Evolutionary conservation across 106 monocot genomes (phyloP).

Genomic region (Dendrobium catenatum): DNA sequence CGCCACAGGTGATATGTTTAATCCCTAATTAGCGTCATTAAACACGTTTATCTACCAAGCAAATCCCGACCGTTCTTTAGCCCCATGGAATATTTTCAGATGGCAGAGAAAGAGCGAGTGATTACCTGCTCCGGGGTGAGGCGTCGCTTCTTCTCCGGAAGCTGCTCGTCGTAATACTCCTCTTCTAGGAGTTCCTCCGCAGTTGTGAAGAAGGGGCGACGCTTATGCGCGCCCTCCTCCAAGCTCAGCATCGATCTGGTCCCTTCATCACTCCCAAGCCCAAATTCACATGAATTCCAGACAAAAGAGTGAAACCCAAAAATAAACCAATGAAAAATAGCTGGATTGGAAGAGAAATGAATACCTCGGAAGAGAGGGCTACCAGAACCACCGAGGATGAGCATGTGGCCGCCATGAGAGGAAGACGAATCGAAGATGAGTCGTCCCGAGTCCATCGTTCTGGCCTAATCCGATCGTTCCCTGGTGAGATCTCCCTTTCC

Average conservation of each 20-base stretch:
- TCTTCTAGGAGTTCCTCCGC: slow-evolving; percentile 70
- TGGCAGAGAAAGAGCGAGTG: not conserved
- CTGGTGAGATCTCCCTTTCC: not conserved
- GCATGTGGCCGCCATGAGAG: slow-evolving; percentile 17
- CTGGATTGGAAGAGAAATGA: not conserved
- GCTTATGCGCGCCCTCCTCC: slow-evolving; percentile 32
- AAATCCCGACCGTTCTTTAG: not conserved
- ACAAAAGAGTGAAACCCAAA: too few species aligned
- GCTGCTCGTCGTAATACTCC: slow-evolving; percentile 89
- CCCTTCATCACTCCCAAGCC: slow-evolving; percentile 29
- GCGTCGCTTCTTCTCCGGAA: slow-evolving; percentile 90
- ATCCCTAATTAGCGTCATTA: not conserved
- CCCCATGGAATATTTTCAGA: not conserved
- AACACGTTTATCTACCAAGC: not conserved
- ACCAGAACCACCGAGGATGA: slow-evolving; percentile 33
- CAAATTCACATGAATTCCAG: not conserved
- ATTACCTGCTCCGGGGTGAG: slow-evolving; percentile 82
- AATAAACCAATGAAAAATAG: not conserved
- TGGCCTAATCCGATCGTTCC: not conserved
- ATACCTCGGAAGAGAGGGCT: slow-evolving; percentile 36
- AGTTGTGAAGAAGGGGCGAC: slow-evolving; percentile 54
- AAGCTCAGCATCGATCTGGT: slow-evolving; percentile 28
- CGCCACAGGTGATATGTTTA: not conserved
- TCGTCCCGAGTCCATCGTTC: slow-evolving; percentile 47
- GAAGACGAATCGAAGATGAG: slow-evolving; percentile 45